phyloP scores from a whole-genome alignment of 345 rosid genomes.

The Brassica cretica region DNA sequence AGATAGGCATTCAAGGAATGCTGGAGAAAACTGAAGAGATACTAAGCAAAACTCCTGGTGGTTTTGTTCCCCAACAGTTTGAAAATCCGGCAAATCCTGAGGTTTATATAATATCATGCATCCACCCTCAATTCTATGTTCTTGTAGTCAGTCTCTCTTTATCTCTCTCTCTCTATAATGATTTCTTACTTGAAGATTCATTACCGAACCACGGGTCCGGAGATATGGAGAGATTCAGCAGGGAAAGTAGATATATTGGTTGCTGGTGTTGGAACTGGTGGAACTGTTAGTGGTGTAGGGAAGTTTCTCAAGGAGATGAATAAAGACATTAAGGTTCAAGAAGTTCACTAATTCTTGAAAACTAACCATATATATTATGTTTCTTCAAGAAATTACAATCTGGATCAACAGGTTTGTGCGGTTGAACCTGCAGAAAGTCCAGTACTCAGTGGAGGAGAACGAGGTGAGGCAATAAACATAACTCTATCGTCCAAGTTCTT shows the following conservation, averaged over 20 bases:
- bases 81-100: constrained; percentile 55
- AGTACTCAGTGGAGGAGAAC: constrained; percentile 39
- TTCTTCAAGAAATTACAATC: not conserved
- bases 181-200: constrained; percentile 50
- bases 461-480: constrained; percentile 22
- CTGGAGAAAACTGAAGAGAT: constrained; percentile 53
- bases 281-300: constrained; percentile 64
- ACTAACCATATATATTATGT: not conserved
- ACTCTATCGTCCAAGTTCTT: not conserved
- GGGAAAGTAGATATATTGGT: constrained; percentile 61
- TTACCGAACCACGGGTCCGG: constrained; percentile 67
- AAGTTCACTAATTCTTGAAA: not conserved
- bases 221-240: constrained; percentile 59
- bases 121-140: not conserved
- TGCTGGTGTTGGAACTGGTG: constrained; percentile 65
- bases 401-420: constrained; percentile 31
- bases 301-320: constrained; percentile 68
- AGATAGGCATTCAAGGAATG: constrained; percentile 43
- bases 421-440: constrained; percentile 42
- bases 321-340: constrained; percentile 56
- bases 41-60: constrained; percentile 51
- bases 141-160: not conserved
- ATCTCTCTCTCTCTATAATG: not conserved
- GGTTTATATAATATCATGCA: constrained; percentile 36
- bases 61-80: constrained; percentile 42